Base-by-base conservation (phyloP, 768 basidiomycete species). In the Clavulina sp. region DNA sequence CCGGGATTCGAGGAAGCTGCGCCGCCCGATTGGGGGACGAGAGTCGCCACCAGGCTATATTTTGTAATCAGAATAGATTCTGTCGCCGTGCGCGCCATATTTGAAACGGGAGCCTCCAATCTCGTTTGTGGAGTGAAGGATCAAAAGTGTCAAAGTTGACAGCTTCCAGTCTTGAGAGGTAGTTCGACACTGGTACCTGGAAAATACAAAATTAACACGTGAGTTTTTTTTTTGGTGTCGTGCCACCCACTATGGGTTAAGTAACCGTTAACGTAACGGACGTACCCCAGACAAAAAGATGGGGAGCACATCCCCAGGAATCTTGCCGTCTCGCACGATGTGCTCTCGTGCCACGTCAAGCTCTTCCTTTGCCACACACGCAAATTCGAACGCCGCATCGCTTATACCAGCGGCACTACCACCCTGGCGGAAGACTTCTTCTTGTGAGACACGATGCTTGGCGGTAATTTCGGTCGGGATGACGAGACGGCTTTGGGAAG, bases 381-480 rank as follows among this genome's bases (percentile, higher is more conserved):
- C 86, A 64, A 88, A 78, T 59, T 87, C 84, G 60, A 76, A 91
- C 28, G 84, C 81, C 0, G 86, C 85, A 54, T 85, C 80, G 47
- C 76, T 76, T 16, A 89, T 68, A 1, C 76, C 81, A 44, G 72
- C 64, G 41, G 78, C 77, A 6, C 66, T 57, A 13, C 49, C 55
- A n/a, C 58, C 57, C 13, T 36, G 24, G 18, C 61, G 52, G 60
- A 86, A 78, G 16, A 89, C 77, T 16, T 84, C 80, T 61, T 91
- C 84, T 62, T 87, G 84, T 55, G 69, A 75, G 19, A 88, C 80
- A 19, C 76, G 74, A 57, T 86, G 81, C 55, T 72, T 79, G 38
- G 82, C 80, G 13, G 84, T 84, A 51, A 88, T 74, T 59, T 87
- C 85, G 24, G 81, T 78, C 7, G 86, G 87, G 32, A 91, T 78